phyloP scores from a whole-genome alignment of 2,329 filamentous ascomycete species.

The Chaetomiaceae sp. region DNA sequence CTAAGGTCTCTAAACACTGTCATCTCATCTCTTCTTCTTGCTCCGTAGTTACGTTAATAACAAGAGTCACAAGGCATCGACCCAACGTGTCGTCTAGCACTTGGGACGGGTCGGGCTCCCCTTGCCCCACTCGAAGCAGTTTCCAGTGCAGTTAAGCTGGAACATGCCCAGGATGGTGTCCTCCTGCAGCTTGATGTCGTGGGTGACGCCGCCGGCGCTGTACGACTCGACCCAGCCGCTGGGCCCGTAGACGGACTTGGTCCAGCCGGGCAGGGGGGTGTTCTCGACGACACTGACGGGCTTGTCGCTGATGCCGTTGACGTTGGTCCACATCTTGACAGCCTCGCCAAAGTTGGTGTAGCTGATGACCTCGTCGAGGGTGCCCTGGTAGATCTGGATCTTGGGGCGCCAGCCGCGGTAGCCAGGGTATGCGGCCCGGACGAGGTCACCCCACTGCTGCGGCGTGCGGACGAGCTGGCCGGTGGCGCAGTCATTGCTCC shows the following conservation, averaged over 20 bases:
- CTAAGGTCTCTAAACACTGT: too few species aligned
- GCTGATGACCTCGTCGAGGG: constrained; percentile 44
- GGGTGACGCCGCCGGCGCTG: constrained; percentile 35
- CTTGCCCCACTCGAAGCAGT: constrained; percentile 37
- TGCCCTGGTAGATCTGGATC: constrained; percentile 55
- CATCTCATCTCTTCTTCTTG: too few species aligned
- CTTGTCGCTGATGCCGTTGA: constrained; percentile 31
- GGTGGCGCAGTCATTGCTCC: constrained; percentile 49
- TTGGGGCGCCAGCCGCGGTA: constrained; percentile 49
- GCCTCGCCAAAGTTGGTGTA: constrained; percentile 51
- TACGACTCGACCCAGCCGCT: constrained; percentile 38
- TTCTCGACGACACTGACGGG: constrained; percentile 29
- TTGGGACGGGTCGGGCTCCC: too few species aligned
- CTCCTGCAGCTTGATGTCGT: constrained; percentile 38
- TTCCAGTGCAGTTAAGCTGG: constrained; percentile 31
- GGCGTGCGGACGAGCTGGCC: constrained; percentile 39
- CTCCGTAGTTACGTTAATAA: too few species aligned
- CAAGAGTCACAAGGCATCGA: too few species aligned
- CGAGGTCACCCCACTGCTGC: constrained; percentile 33
- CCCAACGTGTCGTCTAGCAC: too few species aligned
- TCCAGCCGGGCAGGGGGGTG: constrained; percentile 35
- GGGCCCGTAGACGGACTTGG: constrained; percentile 34
- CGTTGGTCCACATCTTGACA: constrained; percentile 48
- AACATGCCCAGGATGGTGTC: constrained; percentile 35
- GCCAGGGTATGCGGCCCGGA: constrained; percentile 42